Percentiles rank a stretch among this genome's conserved stretches.
Evolutionary conservation across 2,329 filamentous ascomycete species (phyloP).

Genomic region (Fusarium fujikuroi): DNA sequence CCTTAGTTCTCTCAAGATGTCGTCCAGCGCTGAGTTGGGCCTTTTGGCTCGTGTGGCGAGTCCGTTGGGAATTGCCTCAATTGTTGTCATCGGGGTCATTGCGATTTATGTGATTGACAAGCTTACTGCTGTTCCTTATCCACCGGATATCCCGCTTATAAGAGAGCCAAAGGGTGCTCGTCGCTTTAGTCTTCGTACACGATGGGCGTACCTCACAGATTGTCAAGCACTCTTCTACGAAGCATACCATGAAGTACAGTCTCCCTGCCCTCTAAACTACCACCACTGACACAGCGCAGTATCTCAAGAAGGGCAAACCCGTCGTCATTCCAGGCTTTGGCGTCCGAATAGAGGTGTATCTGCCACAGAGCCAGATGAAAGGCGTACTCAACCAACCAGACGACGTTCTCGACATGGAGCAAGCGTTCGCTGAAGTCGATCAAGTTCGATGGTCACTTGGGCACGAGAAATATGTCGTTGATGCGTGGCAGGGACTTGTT

Average conservation of each 20-base stretch:
- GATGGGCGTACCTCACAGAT: constrained; percentile 45
- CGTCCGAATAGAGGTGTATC: constrained; percentile 53
- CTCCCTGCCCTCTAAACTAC: fast-evolving
- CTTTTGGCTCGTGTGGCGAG: constrained; percentile 19
- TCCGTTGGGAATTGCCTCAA: constrained; percentile 14
- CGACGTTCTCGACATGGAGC: constrained; percentile 45
- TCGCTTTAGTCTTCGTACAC: constrained; percentile 47
- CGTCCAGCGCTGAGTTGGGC: neutral
- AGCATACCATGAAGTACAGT: constrained; percentile 45
- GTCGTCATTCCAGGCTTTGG: constrained; percentile 56
- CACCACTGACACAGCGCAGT: constrained; percentile 41
- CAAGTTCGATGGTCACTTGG: constrained; percentile 53
- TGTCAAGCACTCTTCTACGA: constrained; percentile 46
- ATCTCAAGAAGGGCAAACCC: constrained; percentile 54
- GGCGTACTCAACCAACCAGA: constrained; percentile 56
- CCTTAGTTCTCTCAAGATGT: neutral
- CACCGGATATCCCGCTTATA: constrained; percentile 41
- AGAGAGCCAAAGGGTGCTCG: constrained; percentile 41
- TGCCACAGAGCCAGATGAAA: constrained; percentile 53
- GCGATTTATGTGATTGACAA: constrained; percentile 36
- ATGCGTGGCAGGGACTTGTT: constrained; percentile 51
- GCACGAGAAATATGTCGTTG: constrained; percentile 46
- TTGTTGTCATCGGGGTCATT: neutral
- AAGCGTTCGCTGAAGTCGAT: constrained; percentile 54
- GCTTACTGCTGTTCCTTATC: constrained; percentile 39